Base-by-base conservation (phyloP, 148 eudicot species). In the Salicornia ramosissima region DNA sequence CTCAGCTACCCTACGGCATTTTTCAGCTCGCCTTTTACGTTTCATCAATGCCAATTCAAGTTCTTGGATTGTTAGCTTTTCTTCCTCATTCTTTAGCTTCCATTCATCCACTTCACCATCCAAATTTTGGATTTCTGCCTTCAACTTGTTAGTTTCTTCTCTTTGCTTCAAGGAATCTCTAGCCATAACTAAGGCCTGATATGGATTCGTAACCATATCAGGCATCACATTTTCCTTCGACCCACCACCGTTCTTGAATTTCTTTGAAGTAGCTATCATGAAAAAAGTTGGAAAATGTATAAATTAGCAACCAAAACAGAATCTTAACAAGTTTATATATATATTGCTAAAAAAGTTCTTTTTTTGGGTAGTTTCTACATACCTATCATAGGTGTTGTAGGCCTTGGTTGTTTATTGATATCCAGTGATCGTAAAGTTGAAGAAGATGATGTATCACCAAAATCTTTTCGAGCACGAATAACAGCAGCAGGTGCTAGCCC, bases 401-500 rank as follows among this genome's bases (percentile, higher is more conserved):
- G 85, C 76, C 85, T 83, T 26, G 87, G 79, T 68, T 87, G 77
- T 75, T 84, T 77, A 71, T 86, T 92, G 65, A 77, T 15, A 70
- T 89, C 92, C 13, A 89, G 31, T 7, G 90, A 81, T 77, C 81
- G 81, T 63, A 89, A 66, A 65, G 85, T 72, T 49, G 84, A 81
- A 16, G 85, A 79, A 69, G 65, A 43, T 26, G 65, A 43, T 26
- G 80, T 68, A 69, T 83, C 88, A 70, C 47, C 69, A 36, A 81
- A 71, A 70, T 85, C 96, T 49, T 82, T 85, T 72, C 85, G 71
- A 71, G 85, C 74, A 2, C 79, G 40, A 75, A 88, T 92, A 70
- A 94, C 70, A 53, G 93, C 99, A 80, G 99, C 98, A 1, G 96
- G 92, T 53, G 98, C 98, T 49, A 90, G 78, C 26, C 99, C 99